Evolutionary conservation across 192 early-diverging fungal genomes (phyloP), one percentile per base, ranked within the genome.

Genomic region (Coemansia umbellata): DNA sequence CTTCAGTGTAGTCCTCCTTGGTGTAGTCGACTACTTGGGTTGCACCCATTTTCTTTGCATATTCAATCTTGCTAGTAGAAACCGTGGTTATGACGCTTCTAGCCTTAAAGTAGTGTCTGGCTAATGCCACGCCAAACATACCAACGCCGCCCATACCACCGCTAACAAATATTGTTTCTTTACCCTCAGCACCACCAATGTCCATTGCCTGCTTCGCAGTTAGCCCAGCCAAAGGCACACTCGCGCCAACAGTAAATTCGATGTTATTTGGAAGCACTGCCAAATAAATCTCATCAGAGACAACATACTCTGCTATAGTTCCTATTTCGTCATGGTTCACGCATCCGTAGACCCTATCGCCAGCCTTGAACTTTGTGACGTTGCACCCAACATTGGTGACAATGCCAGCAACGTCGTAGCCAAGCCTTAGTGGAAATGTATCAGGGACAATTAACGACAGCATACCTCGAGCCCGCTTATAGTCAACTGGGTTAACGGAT

Each of bases 131-230:
- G 5, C 63, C 84, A 53, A 82, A 72, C 59, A 63, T 61, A 4
- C 81, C 84, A 15, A 82, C 72, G 23, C 83, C 80, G 39, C 79
- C 80, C 43, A 81, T 58, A 0, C 84, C 84, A 5, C 60, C 84
- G 43, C 66, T 79, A 7, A 85, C 68, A 60, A 80, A 69, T 37
- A 81, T 14, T 5, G 60, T 42, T 17, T 70, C 41, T 8, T 58
- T 66, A 5, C 36, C 40, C 24, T 62, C 17, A 9, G 68, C 55
- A 1, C 59, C 55, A 1, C 39, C 37, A 3, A 37, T 19, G 36
- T 74, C 75, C 23, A 82, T 35, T 6, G 53, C 68, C 60, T 71
- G 60, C 31, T 61, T 68, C 15, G 84, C 82, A 15, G 84, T 84
- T 8, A 79, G 63, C 22, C 65, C 71, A 2, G 82, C 73, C 26